Base-by-base conservation (phyloP, 2,329 filamentous ascomycete species). In the Arthrinium puccinioides region DNA sequence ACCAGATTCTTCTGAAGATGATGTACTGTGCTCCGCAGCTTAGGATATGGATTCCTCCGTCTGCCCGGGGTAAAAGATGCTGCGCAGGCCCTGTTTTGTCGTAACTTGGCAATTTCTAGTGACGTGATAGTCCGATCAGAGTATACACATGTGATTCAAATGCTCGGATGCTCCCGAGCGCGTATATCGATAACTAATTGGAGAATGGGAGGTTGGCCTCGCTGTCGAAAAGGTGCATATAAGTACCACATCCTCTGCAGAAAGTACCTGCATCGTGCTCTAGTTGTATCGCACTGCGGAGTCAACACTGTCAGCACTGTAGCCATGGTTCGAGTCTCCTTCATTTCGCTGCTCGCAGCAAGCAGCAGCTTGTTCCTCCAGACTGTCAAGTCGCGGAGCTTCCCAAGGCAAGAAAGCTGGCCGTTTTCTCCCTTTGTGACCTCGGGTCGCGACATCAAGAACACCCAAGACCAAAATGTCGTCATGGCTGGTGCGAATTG, bases 401-500 rank as follows among this genome's bases (percentile, higher is more conserved):
- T 36, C 4, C 24, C 33, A 10, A 19, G 33, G 13, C 23, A 26
- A 19, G 51, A 46, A 31, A 41, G 36, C 36, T 57, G 54, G 54
- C 54, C 54, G 2, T 57, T 46, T 18, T 50, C 53, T 6, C 53
- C 54, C 4, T 59, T 73, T 21, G 54, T 54, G 39, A 55, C 62
- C 13, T 55, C 58, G 0, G 68, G 61, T 4, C 59, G 65, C 9
- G 64, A 61, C 51, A 67, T 72, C 32, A 54, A 58, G 20, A 61
- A 71, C 44, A 59, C 61, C 3, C 52, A 57, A 4, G 66, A 66
- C 28, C 49, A 61, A 3, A 63, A 60, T 18, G 53, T 76, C 19
- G 68, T 60, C 1, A 69, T 72, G 38, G 73, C 70, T 5, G 76
- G 76, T 2, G 70, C 67, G 10, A 82, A 82, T 48, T 82, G 77